Percentiles rank a stretch among this genome's conserved stretches.
Conservation (phyloP, 129 eudicot genomes). For the Pittosporum tobira region DNA sequence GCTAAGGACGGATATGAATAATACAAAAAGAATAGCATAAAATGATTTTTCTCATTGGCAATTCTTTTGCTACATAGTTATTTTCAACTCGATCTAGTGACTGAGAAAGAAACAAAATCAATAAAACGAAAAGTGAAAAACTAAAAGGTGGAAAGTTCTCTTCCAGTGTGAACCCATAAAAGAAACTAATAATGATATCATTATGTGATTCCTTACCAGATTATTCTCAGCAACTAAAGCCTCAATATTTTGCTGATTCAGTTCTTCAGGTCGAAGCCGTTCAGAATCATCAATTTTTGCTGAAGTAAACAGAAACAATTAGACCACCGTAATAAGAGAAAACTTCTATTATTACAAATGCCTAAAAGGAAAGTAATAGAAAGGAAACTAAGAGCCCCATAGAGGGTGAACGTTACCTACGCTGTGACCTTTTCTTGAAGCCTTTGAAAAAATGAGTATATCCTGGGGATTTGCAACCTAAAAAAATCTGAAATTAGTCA, state of each 20-base stretch:
- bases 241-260: constrained; percentile 95
- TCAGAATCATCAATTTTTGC: constrained; percentile 69
- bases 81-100: neutral
- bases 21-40: neutral
- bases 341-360: neutral
- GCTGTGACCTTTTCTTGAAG: constrained; percentile 45
- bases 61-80: neutral
- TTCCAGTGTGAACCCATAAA: neutral
- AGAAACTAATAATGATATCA: neutral
- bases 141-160: neutral
- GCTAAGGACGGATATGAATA: neutral
- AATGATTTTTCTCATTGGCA: neutral
- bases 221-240: constrained; percentile 97
- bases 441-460: constrained; percentile 85
- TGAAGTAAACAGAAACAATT: constrained; percentile 19
- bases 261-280: constrained; percentile 85
- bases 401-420: constrained; percentile 40
- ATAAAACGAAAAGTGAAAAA: neutral
- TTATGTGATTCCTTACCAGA: constrained; percentile 43
- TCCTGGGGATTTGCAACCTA: constrained; percentile 99
- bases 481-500: constrained; percentile 14
- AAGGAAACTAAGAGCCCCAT: neutral
- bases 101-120: neutral
- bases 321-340: constrained; percentile 11
- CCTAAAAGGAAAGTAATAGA: neutral